These are phyloP conservation scores for Kodamaea suecica DNA, from an alignment of 1,139 yeast genomes.

Conservation along the genomic window DNA sequence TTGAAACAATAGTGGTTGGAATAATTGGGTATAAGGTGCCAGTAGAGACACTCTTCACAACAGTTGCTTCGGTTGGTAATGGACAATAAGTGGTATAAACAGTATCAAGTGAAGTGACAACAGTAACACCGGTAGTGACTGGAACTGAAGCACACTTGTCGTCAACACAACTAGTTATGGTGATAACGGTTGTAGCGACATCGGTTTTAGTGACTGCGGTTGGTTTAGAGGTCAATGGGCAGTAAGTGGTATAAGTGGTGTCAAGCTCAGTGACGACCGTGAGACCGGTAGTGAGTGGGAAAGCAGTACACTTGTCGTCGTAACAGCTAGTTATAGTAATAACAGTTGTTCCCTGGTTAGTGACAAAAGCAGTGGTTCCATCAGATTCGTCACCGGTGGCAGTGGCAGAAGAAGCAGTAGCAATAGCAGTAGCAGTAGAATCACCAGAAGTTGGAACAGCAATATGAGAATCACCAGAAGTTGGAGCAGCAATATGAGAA, in stretches of 20 bases:
- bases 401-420: no score
- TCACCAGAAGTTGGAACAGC: no score
- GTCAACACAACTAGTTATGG: slow-evolving; percentile 21
- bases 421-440: no score
- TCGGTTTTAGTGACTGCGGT: slow-evolving; percentile 20
- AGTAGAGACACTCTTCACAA: not conserved
- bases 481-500: no score
- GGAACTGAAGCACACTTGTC: slow-evolving; percentile 23
- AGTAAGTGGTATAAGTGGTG: slow-evolving; percentile 16
- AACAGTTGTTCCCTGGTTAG: slow-evolving; percentile 17
- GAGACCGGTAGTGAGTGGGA: slow-evolving; percentile 40
- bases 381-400: slow-evolving; percentile 2
- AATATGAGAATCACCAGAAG: no score
- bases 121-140: slow-evolving; percentile 37
- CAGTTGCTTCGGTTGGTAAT: slow-evolving; percentile 11
- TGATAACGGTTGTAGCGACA: slow-evolving; percentile 10
- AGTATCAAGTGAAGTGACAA: slow-evolving; percentile 20
- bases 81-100: slow-evolving; percentile 31
- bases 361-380: slow-evolving; percentile 1
- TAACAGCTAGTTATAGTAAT: slow-evolving; percentile 47
- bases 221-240: slow-evolving; percentile 15
- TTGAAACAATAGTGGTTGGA: not conserved
- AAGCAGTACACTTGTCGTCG: slow-evolving; percentile 33
- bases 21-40: not conserved
- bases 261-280: slow-evolving; percentile 32